Evolutionary conservation across 345 rosid genomes (phyloP).

Genomic region (Salix brachista): DNA sequence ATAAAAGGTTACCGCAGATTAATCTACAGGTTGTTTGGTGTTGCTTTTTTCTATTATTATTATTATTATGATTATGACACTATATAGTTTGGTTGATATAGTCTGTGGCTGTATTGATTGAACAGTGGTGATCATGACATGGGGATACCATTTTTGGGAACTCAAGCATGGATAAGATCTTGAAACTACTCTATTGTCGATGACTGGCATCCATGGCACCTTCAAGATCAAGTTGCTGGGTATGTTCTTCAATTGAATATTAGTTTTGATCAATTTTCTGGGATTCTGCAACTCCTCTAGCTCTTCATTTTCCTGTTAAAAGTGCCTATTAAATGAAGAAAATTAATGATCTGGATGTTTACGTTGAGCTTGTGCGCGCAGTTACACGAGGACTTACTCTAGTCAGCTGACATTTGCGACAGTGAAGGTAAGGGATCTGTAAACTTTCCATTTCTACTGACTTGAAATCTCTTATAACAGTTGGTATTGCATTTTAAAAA

Average conservation of each 20-base stretch:
- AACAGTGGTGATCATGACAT: slow-evolving; percentile 37
- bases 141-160: slow-evolving; percentile 20
- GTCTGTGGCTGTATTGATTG: not conserved
- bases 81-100: not conserved
- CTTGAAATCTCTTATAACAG: not conserved
- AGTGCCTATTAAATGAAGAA: not conserved
- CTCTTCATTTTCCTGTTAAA: not conserved
- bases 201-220: slow-evolving; percentile 29
- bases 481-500: too few species aligned
- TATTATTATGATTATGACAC: too few species aligned
- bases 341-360: not conserved
- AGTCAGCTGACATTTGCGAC: slow-evolving; percentile 71
- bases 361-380: slow-evolving; percentile 4
- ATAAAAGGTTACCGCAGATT: slow-evolving; percentile 3
- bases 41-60: not conserved
- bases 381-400: slow-evolving; percentile 57
- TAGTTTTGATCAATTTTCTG: not conserved
- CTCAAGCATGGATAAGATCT: slow-evolving; percentile 30
- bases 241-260: not conserved
- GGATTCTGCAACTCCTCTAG: not conserved
- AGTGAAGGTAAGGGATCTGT: slow-evolving; percentile 37
- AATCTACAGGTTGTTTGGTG: not conserved
- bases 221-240: slow-evolving; percentile 32
- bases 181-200: slow-evolving; percentile 21
- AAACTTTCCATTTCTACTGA: not conserved